Evolutionary conservation across 306 rosid genomes (phyloP).

Genomic region (Cotoneaster glaucophyllus): DNA sequence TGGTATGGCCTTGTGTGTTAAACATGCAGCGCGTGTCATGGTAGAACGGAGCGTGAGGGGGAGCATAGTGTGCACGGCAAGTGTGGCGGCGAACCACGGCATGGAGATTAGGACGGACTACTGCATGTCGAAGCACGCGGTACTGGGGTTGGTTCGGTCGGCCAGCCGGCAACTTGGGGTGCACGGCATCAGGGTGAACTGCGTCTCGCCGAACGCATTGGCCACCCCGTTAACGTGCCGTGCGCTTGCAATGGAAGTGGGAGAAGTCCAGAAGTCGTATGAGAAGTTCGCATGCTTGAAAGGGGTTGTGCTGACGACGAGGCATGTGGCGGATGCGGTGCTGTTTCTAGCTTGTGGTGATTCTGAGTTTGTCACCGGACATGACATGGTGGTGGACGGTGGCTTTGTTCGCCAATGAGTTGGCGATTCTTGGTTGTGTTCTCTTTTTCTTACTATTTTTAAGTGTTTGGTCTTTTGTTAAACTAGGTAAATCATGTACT

Average conservation of each 20-base stretch:
- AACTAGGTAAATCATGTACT: no score
- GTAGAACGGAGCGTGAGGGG: constrained; percentile 33
- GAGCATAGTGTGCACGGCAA: constrained; percentile 40
- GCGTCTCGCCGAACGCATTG: constrained; percentile 37
- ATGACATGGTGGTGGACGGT: constrained; percentile 43
- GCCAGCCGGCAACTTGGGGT: constrained; percentile 41
- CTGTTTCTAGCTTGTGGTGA: constrained; percentile 31
- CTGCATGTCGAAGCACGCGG: constrained; percentile 45
- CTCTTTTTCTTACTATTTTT: no score
- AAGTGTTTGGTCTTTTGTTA: no score
- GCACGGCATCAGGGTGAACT: constrained; percentile 46
- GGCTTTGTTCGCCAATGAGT: not conserved
- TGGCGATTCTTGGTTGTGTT: not conserved
- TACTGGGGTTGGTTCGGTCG: constrained; percentile 35
- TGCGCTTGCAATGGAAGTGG: not conserved
- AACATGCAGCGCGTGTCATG: constrained; percentile 49
- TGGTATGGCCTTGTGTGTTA: constrained; percentile 40
- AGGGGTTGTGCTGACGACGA: constrained; percentile 30
- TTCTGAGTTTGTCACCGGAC: constrained; percentile 33
- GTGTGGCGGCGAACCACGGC: constrained; percentile 16
- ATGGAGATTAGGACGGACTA: constrained; percentile 10
- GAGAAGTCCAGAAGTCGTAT: not conserved
- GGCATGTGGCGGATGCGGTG: constrained; percentile 37
- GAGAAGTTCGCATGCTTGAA: constrained; percentile 16
- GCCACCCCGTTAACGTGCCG: constrained; percentile 29